Evolutionary conservation across 148 eudicot species (phyloP).

Genomic region (Cornus suecica): DNA sequence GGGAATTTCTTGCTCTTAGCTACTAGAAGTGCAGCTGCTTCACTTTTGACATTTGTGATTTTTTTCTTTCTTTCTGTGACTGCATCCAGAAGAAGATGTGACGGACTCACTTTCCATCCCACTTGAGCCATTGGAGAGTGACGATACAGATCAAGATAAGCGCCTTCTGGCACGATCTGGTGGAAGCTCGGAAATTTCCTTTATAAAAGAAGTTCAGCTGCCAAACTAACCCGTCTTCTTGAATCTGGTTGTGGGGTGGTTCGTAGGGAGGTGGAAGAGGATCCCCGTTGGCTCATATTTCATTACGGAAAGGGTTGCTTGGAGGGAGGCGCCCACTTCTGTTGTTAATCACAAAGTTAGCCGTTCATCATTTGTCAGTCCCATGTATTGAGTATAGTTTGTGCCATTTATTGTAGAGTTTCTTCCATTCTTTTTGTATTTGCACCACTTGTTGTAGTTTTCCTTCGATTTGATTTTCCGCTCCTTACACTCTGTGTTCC

Average conservation of each 20-base stretch:
- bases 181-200: conserved; percentile 46
- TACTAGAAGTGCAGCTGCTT: background rate
- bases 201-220: conserved; percentile 51
- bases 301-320: background rate
- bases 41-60: background rate
- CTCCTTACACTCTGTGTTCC: background rate
- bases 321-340: background rate
- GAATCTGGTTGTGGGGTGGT: background rate
- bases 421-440: background rate
- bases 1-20: conserved; percentile 1
- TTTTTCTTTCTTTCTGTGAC: background rate
- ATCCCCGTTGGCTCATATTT: background rate
- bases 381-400: background rate
- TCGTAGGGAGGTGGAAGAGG: background rate
- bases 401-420: background rate
- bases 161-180: conserved; percentile 35
- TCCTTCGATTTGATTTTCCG: background rate
- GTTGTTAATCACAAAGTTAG: background rate
- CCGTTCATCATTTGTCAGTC: background rate
- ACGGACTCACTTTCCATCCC: conserved; percentile 38
- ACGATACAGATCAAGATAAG: conserved; percentile 55
- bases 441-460: background rate
- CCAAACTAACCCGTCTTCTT: conserved; percentile 14
- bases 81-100: conserved; percentile 41
- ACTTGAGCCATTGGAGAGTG: conserved; percentile 40